Conservation (phyloP, 768 basidiomycete genomes). For the Cubamyces sp. region DNA sequence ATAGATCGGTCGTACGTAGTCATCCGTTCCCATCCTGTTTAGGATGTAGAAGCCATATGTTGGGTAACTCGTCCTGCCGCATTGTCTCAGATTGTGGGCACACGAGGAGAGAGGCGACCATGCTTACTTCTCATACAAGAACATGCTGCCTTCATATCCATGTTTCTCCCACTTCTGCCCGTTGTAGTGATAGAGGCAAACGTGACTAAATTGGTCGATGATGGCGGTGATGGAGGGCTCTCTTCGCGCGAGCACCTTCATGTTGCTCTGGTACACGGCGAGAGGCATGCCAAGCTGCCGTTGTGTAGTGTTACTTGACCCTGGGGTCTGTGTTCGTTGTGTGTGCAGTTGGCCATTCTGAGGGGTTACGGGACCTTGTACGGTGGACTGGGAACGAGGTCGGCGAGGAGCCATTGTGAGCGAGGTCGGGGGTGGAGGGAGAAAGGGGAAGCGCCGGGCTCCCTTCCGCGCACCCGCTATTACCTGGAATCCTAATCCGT, state of each 20-base stretch:
- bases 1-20: conserved; percentile 73
- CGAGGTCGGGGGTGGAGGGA: not conserved
- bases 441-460: conserved; percentile 2
- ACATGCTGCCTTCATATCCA: conserved; percentile 88
- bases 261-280: conserved; percentile 68
- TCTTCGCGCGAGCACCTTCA: conserved; percentile 77
- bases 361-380: not conserved
- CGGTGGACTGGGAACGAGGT: conserved; percentile 33
- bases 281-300: conserved; percentile 26
- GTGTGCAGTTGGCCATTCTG: conserved; percentile 19
- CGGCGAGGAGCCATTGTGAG: conserved; percentile 32
- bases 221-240: conserved; percentile 81
- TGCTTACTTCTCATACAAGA: conserved; percentile 81
- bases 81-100: conserved; percentile 1
- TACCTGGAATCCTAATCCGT: not conserved
- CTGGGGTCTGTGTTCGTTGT: conserved; percentile 25
- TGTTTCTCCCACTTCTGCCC: conserved; percentile 80
- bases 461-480: not conserved
- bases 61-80: conserved; percentile 68
- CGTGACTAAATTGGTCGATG: conserved; percentile 88
- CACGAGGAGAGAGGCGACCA: not conserved
- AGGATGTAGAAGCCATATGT: conserved; percentile 86
- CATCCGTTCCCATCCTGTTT: conserved; percentile 79
- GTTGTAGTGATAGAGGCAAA: conserved; percentile 79
- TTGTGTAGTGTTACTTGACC: conserved; percentile 14